Base-by-base conservation (phyloP, 176 grass and related monocot species). In the Urochloa ruziziensis region DNA sequence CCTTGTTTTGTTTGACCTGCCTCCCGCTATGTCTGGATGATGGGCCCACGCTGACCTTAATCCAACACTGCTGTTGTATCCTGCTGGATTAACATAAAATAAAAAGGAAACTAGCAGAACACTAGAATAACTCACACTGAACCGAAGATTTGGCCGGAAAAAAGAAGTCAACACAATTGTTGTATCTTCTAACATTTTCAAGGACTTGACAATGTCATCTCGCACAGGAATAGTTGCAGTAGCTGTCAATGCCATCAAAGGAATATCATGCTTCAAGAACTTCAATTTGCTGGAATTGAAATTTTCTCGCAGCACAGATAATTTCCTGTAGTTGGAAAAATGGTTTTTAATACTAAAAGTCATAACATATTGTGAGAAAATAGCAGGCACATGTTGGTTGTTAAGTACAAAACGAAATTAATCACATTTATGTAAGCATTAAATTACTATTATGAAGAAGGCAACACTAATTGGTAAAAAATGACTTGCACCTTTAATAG, bases 221-320 rank as follows among this genome's bases (percentile, higher is more conserved):
- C 89, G 91, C 62, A 98, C 96, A 69, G 79, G 93, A 59, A 91
- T 54, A 67, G 96, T 98, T 74, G 96, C 96, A 78, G 93, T 98
- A 79, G 93, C 91, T 70, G 96, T 98, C 88, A 98, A 83, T 61
- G 96, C 89, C 93, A 98, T 98, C 48, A 98, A 84, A 40, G 93
- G 96, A 77, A 98, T 93, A 84, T 98, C 80, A 85, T 86, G 92
- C 35, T 91, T 79, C 83, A 90, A 89, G 72, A 89, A 93, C 51
- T 89, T 89, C 48, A 94, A 66, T 87, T 88, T 89, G 61, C 68
- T 89, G 36, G 90, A 86, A 73, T 77, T 90, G 85, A 98, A 98
- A 42, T 93, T 95, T 79, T 93, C 85, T 91, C 93, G 91, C 66
- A 98, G 70, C 54, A 90, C 65, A 60, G 85, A 88, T 63, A 98